Conservation (phyloP, 2,329 filamentous ascomycete species). For the Orbilia quercus region DNA sequence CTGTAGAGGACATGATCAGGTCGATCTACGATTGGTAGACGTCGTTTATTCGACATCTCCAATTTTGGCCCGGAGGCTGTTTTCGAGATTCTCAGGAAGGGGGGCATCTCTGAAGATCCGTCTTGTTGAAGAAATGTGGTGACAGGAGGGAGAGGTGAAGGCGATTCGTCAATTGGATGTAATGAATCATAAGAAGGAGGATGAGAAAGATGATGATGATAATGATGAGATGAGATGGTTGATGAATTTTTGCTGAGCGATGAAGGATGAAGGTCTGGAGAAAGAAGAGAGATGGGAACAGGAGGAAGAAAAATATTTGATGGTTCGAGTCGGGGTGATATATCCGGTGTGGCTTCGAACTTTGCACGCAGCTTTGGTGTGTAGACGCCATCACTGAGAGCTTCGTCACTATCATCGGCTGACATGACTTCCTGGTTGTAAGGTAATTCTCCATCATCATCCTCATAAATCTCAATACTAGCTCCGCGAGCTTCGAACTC, state of each 20-base stretch:
- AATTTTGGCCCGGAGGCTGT: neutral
- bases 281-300: slow-evolving; percentile 8
- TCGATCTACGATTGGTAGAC: slow-evolving; percentile 59
- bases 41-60: neutral
- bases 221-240: no score
- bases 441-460: neutral
- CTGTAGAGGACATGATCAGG: slow-evolving; percentile 68
- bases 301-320: slow-evolving; percentile 7
- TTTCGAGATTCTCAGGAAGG: slow-evolving; percentile 1
- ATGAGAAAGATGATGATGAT: neutral
- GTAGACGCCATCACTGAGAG: slow-evolving; percentile 31
- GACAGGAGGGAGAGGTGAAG: slow-evolving; percentile 5
- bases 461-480: slow-evolving; percentile 1
- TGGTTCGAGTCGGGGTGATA: slow-evolving; percentile 31
- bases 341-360: slow-evolving; percentile 42
- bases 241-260: neutral
- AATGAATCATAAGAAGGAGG: slow-evolving; percentile 9
- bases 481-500: neutral
- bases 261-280: neutral
- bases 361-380: slow-evolving; percentile 52
- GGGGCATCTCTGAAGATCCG: neutral
- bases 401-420: slow-evolving; percentile 29
- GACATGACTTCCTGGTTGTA: neutral
- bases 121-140: neutral
- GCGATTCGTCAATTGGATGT: slow-evolving; percentile 7